Percentiles rank a stretch among this genome's conserved stretches.
These are phyloP conservation scores for Colletotrichum tabaci DNA, from an alignment of 2,329 filamentous ascomycete species.

Conservation along the genomic window DNA sequence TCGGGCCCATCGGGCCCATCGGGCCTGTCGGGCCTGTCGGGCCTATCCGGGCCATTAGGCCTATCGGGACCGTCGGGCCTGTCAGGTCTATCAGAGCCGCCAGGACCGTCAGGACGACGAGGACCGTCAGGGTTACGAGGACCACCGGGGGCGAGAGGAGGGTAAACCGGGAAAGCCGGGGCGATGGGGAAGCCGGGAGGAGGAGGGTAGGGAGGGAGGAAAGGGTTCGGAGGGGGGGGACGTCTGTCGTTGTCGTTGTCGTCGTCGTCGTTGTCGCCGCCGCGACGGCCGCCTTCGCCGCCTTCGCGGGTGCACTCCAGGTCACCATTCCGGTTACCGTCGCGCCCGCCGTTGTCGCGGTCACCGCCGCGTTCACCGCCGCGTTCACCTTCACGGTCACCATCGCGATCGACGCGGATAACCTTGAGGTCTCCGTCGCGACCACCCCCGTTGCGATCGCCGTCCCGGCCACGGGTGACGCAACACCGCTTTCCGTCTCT, in stretches of 20 bases:
- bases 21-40: too few species aligned
- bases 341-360: neutral
- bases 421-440: slow-evolving; percentile 12
- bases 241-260: neutral
- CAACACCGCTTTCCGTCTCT: slow-evolving; percentile 28
- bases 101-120: slow-evolving; percentile 6
- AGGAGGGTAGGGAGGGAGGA: neutral
- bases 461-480: neutral
- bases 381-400: slow-evolving; percentile 6
- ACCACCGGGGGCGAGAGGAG: neutral
- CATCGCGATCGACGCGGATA: slow-evolving; percentile 2
- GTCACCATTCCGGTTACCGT: neutral
- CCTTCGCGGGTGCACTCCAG: neutral
- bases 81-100: too few species aligned
- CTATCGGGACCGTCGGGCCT: too few species aligned
- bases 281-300: slow-evolving; percentile 3
- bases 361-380: neutral
- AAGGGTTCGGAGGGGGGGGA: slow-evolving; percentile 17
- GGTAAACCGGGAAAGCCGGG: neutral
- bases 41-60: too few species aligned
- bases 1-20: slow-evolving; percentile 1
- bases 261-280: neutral
- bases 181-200: slow-evolving; percentile 23
- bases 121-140: slow-evolving; percentile 15
- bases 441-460: slow-evolving; percentile 3